phyloP scores from a whole-genome alignment of 768 basidiomycete genomes.

The Trametes cubensis region DNA sequence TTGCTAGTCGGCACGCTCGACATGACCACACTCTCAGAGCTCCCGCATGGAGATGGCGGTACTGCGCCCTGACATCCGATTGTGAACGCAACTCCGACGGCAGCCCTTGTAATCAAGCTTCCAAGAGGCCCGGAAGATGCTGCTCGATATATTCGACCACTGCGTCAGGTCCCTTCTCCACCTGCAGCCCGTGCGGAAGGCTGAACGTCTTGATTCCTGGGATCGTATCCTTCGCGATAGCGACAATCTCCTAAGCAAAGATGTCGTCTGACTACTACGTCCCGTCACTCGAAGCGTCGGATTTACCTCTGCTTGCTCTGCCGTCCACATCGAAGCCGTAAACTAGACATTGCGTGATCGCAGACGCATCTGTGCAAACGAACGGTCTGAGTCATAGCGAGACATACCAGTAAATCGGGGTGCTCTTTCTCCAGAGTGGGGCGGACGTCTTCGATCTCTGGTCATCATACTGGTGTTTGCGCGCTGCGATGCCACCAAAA shows the following conservation, averaged over 20 bases:
- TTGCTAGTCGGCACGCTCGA: no score
- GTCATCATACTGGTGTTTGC: not conserved
- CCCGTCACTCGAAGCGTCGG: not conserved
- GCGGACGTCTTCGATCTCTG: slow-evolving; percentile 25
- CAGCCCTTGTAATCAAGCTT: not conserved
- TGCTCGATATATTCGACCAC: slow-evolving; percentile 27
- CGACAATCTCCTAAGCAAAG: slow-evolving; percentile 21
- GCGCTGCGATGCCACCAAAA: no score
- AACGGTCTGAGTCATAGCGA: no score
- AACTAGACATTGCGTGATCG: slow-evolving; percentile 5
- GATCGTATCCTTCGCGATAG: slow-evolving; percentile 20
- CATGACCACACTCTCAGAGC: no score
- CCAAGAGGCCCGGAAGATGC: slow-evolving; percentile 23
- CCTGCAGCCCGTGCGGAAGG: slow-evolving; percentile 23
- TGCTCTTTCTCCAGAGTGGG: slow-evolving; percentile 16
- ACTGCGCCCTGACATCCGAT: no score
- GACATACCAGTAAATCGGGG: slow-evolving; percentile 23
- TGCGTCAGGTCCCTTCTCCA: slow-evolving; percentile 26
- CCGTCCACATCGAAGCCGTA: slow-evolving; percentile 29
- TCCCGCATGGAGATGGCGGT: no score
- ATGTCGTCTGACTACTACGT: not conserved
- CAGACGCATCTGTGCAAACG: no score
- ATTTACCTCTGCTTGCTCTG: slow-evolving; percentile 24
- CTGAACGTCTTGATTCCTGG: slow-evolving; percentile 27
- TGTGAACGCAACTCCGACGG: not conserved